Evolutionary conservation across 2,329 filamentous ascomycete genomes (phyloP), one percentile per base, ranked within the genome.

Genomic region (Aureobasidium sp.): DNA sequence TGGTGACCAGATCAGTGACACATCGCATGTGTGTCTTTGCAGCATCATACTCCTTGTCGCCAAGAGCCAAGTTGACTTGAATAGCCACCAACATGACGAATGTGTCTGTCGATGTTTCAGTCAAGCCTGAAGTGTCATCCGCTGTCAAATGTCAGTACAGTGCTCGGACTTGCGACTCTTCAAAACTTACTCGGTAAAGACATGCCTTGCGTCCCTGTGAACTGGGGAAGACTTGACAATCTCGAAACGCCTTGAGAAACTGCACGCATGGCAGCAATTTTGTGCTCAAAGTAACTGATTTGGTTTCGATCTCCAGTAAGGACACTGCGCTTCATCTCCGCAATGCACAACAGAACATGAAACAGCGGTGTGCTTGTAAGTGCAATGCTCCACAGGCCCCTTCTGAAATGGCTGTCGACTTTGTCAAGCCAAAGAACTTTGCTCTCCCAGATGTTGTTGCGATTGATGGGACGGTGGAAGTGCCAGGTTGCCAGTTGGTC

Each of bases 371-470:
- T 60, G 27, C 57, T 60, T 15, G 57, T 60, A 17, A 60, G 45
- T 34, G 57, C 57, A 15, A 60, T 60, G 9, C 45, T 51, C 57
- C 57, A 60, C 22, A 60, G 29, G 34, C 44, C 44, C 9, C 57
- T 36, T 49, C 57, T 34, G 36, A 60, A 60, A 25, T 49, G 44
- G 7, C 36, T 60, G 36, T 60, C 57, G n/a, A 60, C 57, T 22
- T 60, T 60, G 45, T 60, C 57, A 20, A 60, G 45, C 57, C 57
- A 60, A 8, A 60, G 57, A n/a, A 60, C 57, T 51, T 51, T 60
- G 36, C 57, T 60, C 45, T 60, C 57, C 57, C 57, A 60, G 25
- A 60, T 49, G 25, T 60, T 60, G 45, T 60, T 60, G 9, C 57
- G 20, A 14, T 60, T 60, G 36, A 60, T 51, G 12, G 57, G 57